Evolutionary conservation across 1,284 basidiomycete genomes (phyloP).

Genomic region (Blastosporella zonata): DNA sequence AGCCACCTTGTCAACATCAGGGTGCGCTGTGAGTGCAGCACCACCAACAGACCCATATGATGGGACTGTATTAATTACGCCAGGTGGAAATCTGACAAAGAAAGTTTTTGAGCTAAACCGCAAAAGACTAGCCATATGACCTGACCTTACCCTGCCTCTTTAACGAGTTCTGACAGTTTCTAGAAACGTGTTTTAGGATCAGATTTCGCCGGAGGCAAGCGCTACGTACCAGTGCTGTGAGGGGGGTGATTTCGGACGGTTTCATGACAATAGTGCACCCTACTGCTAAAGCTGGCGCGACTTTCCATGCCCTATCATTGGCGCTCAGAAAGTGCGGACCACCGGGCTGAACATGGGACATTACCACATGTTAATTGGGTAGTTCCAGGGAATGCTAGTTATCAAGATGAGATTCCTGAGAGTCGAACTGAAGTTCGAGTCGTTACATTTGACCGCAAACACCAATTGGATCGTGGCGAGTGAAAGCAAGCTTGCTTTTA

Average conservation of each 20-base stretch:
- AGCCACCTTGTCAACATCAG: constrained; percentile 81
- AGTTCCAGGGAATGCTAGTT: constrained; percentile 85
- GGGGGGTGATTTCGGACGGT: constrained; percentile 88
- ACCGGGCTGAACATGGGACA: constrained; percentile 21
- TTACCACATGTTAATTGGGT: constrained; percentile 88
- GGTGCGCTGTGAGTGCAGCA: constrained; percentile 75
- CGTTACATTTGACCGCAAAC: constrained; percentile 87
- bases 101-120: constrained; percentile 17
- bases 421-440: constrained; percentile 16
- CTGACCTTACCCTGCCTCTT: constrained; percentile 67
- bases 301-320: constrained; percentile 84
- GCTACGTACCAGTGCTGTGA: constrained; percentile 74
- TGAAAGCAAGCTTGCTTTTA: constrained; percentile 79
- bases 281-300: constrained; percentile 85
- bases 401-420: constrained; percentile 4
- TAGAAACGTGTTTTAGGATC: constrained; percentile 25
- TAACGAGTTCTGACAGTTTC: constrained; percentile 80
- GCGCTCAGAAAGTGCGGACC: constrained; percentile 7
- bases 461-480: constrained; percentile 90
- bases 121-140: constrained; percentile 10
- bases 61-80: constrained; percentile 88
- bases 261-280: constrained; percentile 91
- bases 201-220: background rate
- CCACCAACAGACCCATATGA: constrained; percentile 84
- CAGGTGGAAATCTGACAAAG: constrained; percentile 75